These are phyloP conservation scores for Silene coronaria DNA, from an alignment of 179 eudicot species.

Conservation along the genomic window DNA sequence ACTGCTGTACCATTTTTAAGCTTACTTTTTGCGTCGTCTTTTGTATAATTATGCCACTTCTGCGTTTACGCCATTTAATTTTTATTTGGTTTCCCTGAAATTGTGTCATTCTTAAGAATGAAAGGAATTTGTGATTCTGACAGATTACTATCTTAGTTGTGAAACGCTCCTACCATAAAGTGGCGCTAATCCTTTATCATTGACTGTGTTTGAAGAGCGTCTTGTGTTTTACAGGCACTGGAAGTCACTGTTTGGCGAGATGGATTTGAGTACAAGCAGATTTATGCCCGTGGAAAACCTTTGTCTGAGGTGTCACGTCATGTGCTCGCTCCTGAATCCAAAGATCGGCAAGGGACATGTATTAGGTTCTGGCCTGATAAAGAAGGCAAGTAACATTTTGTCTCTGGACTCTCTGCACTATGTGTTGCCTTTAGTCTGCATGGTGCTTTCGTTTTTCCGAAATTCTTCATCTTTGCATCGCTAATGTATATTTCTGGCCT, in stretches of 20 bases:
- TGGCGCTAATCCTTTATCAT: not conserved
- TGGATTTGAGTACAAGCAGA: slow-evolving; percentile 74
- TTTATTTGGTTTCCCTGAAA: no score
- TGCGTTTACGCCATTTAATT: no score
- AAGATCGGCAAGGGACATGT: slow-evolving; percentile 60
- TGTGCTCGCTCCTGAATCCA: slow-evolving; percentile 46
- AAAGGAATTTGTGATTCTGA: no score
- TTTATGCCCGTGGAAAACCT: slow-evolving; percentile 90
- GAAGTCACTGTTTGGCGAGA: slow-evolving; percentile 91
- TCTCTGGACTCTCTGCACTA: slow-evolving; percentile 7
- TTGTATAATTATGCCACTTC: no score
- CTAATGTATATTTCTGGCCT: slow-evolving; percentile 11
- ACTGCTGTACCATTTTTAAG: no score
- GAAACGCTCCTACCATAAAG: not conserved
- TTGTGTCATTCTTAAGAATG: no score
- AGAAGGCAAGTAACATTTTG: slow-evolving; percentile 43
- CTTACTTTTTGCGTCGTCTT: no score
- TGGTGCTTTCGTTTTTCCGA: not conserved
- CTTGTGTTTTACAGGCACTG: slow-evolving; percentile 40
- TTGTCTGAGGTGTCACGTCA: slow-evolving; percentile 46
- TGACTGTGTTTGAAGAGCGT: not conserved
- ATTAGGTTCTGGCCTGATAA: slow-evolving; percentile 89
- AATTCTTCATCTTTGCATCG: slow-evolving; percentile 5
- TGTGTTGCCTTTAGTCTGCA: not conserved
- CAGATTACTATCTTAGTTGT: not conserved